Evolutionary conservation across 805 yeast species (phyloP), one percentile per base, ranked within the genome.

Genomic region (Candida cerambycidarum): DNA sequence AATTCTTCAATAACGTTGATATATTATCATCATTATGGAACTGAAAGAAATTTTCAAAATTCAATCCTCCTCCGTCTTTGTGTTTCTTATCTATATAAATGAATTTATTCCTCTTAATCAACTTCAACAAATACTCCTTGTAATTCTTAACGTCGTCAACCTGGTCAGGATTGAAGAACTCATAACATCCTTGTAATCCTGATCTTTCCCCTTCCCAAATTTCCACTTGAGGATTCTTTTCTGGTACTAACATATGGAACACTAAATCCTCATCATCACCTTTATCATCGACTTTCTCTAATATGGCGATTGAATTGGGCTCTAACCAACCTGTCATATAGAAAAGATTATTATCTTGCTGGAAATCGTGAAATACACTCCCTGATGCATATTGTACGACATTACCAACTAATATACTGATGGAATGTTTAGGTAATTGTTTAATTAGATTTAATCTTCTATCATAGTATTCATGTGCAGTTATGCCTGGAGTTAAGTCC

Each of bases 171-270:
- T 92, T 93, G 67, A 93, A 93, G 35, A 82, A 79, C 38, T 89
- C 92, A 31, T 64, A 66, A 0, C 84, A 96, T 12, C 95, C 96
- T 37, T 82, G 79, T 3, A 82, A 74, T 1, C 99, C 99, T 13
- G 95, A 84, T 53, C 95, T 77, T 33, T 79, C 83, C 10, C 99
- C 99, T 54, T 92, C 97, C 99, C 99, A 93, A 49, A 84, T 79
- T 63, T 93, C 99, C 16, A 77, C 79, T 38, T 71, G 73, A 5
- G 80, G 76, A 57, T 90, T 85, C 58, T 85, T 84, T 12, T 89
- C 89, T 2, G 89, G 96, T 2, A 92, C 96, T 38, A 89, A 67
- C 83, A 93, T 76, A 53, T 87, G 92, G 50, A 86, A 78, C 7
- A 75, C 59, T 27, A 79, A 70, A 39, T 80, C 78, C 18, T 75